Conservation (phyloP, 495 filamentous ascomycete genomes). For the Hyaloscypha variabilis region DNA sequence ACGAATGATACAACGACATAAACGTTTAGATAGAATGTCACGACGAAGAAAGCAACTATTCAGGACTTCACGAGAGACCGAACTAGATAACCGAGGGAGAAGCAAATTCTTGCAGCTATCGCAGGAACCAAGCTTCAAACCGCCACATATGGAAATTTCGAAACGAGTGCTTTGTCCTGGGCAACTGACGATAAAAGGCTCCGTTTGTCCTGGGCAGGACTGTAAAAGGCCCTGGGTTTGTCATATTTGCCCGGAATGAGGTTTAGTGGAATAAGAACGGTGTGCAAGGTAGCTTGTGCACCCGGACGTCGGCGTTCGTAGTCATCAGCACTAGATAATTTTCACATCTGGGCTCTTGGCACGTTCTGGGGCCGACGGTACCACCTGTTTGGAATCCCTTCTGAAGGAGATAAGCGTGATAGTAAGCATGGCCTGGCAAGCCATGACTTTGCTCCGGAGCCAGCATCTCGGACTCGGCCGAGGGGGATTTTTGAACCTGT, state of each 20-base stretch:
- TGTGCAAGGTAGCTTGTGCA: slow-evolving; percentile 17
- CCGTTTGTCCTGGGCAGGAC: slow-evolving; percentile 36
- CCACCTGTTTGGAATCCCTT: slow-evolving; percentile 43
- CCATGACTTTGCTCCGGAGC: slow-evolving; percentile 49
- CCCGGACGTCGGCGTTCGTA: slow-evolving; percentile 15
- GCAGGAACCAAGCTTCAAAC: background rate
- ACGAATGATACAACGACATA: background rate
- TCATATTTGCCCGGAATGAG: slow-evolving; percentile 4
- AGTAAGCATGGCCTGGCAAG: slow-evolving; percentile 50
- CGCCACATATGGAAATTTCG: background rate
- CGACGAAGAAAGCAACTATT: background rate
- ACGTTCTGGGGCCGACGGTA: slow-evolving; percentile 9
- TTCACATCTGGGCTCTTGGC: background rate
- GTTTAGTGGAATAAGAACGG: slow-evolving; percentile 28
- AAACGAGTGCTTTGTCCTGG: background rate
- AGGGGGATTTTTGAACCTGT: slow-evolving; percentile 29
- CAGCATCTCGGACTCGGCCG: slow-evolving; percentile 57
- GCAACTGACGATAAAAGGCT: background rate
- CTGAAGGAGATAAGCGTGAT: slow-evolving; percentile 61
- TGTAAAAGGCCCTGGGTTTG: slow-evolving; percentile 37
- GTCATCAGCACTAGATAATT: background rate
- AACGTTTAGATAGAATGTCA: slow-evolving; percentile 8
- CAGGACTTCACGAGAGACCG: background rate
- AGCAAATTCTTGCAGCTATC: background rate
- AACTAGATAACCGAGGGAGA: background rate